Percentiles rank a stretch among this genome's conserved stretches.
Conservation (phyloP, 2,329 filamentous ascomycete genomes). For the Pyrenochaeta sp. region DNA sequence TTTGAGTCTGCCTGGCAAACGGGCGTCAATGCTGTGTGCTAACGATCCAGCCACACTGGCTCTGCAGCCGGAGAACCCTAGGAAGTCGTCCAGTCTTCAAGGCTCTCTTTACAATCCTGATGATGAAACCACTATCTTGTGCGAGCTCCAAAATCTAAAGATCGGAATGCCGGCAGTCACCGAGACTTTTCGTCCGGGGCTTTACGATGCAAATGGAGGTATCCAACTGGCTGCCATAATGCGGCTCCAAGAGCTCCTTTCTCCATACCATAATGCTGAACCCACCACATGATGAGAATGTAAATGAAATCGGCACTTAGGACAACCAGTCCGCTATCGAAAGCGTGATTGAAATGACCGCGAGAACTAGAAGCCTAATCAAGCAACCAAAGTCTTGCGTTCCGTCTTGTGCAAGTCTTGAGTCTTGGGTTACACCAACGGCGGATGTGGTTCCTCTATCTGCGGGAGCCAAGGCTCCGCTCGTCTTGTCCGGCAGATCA, state of each 20-base stretch:
- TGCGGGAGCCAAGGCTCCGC: constrained; percentile 28
- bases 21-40: background rate
- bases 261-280: background rate
- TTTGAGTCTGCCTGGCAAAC: background rate
- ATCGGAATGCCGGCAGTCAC: too few species aligned
- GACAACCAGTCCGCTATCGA: background rate
- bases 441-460: constrained; percentile 12
- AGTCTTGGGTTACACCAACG: constrained; percentile 14
- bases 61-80: background rate
- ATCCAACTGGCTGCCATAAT: too few species aligned
- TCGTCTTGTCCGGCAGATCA: constrained; percentile 21
- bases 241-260: background rate
- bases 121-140: too few species aligned
- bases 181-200: too few species aligned
- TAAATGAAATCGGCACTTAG: background rate
- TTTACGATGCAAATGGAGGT: too few species aligned
- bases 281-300: background rate
- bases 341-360: too few species aligned
- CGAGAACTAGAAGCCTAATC: constrained; percentile 14
- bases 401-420: constrained; percentile 18
- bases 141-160: too few species aligned
- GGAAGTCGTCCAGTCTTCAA: too few species aligned
- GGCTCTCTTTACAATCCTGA: too few species aligned
- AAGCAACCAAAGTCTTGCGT: constrained; percentile 16
- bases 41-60: background rate